These are phyloP conservation scores for Cercospora zeae-maydis DNA, from an alignment of 2,329 filamentous ascomycete species.

Conservation along the genomic window DNA sequence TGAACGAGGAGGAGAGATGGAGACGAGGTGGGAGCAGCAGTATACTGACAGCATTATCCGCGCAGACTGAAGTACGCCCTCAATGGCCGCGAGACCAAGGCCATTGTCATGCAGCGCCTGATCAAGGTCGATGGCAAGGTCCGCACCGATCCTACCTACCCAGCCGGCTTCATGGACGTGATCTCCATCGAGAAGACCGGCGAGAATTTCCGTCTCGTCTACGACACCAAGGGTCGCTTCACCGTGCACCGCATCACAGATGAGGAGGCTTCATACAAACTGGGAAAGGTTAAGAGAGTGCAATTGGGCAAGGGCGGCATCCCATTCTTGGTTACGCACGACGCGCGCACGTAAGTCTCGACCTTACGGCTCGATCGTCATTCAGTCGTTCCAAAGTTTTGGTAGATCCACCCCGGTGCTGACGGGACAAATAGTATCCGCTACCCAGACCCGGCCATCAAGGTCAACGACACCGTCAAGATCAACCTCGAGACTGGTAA, in stretches of 20 bases:
- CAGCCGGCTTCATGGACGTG: constrained; percentile 98
- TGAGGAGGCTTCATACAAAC: constrained; percentile 99
- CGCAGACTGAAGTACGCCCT: constrained; percentile 98
- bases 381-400: constrained; percentile 99
- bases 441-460: constrained; percentile 96
- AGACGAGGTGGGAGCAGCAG: background rate
- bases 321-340: constrained; percentile 99
- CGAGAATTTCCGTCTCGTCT: constrained; percentile 99
- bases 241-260: constrained; percentile 98
- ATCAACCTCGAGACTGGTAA: constrained; percentile 86
- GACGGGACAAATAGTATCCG: constrained; percentile 69
- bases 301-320: constrained; percentile 99
- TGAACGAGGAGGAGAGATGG: background rate
- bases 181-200: constrained; percentile 99
- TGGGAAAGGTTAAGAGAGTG: constrained; percentile 99
- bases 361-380: constrained; percentile 61
- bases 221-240: constrained; percentile 99
- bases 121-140: constrained; percentile 99
- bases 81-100: constrained; percentile 95
- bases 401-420: constrained; percentile 50
- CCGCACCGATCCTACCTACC: constrained; percentile 97
- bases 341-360: constrained; percentile 99
- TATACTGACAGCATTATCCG: constrained; percentile 20
- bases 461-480: constrained; percentile 99
- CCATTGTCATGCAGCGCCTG: constrained; percentile 98